Base-by-base conservation (phyloP, 2,329 filamentous ascomycete species). In the Apiospora arundinis region DNA sequence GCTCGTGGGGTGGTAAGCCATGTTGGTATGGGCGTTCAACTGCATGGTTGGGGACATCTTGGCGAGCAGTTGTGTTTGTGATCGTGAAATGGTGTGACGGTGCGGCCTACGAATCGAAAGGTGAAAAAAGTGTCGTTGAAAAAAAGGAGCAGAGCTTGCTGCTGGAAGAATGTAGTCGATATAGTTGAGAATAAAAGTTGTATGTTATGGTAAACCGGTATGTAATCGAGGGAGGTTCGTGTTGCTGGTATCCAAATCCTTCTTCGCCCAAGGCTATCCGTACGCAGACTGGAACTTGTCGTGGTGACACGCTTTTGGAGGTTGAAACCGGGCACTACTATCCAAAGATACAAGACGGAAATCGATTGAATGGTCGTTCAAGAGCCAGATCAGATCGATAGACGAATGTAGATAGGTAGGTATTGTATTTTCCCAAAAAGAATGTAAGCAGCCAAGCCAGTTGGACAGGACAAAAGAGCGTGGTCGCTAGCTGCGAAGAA, bases 371-470 rank as follows among this genome's bases (percentile, higher is more conserved):
- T 23, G 56, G 56, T 40, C 56, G 56, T 48, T 70, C 23, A 70
- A 74, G 69, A 74, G 73, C 76, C 73, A 76, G 75, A 76, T 73
- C 73, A 72, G 70, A 77, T 76, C 69, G 76, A 75, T 74, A 74
- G 75, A 71, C 73, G 72, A 70, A 63, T 63, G 56, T 63, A 63
- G 56, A 32, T 78, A 78, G 76, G 78, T 78, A 78, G 74, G 71
- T 72, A 68, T 72, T 69, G 72, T 73, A 72, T 73, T 75, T 80
- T 79, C 76, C 70, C 71, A 73, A 85, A 88, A 89, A 82, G 85
- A 87, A 81, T 80, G 86, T 85, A 83, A 85, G 85, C 84, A 87
- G 85, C 87, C 86, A 88, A 88, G 83, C 85, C 85, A 87, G 86
- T 87, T 87, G 85, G 85, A 77, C 79, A 78, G 67, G 80, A 82